Conservation (phyloP, 805 yeast genomes). For the Suhomyces xylopsoci region DNA sequence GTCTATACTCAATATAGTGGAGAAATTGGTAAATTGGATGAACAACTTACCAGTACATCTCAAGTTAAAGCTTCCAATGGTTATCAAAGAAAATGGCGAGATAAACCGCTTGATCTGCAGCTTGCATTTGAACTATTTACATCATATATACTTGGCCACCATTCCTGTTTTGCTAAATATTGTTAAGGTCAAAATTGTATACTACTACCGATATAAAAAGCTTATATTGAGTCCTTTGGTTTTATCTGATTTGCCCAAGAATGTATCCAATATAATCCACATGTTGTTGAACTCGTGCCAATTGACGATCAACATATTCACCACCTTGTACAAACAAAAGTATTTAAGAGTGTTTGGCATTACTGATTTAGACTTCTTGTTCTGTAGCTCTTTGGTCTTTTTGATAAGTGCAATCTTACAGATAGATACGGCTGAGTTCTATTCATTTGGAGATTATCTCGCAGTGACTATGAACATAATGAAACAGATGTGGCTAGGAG, state of each 20-base stretch:
- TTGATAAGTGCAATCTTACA: constrained; percentile 19
- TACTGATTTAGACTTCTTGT: constrained; percentile 26
- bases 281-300: constrained; percentile 19
- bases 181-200: constrained; percentile 15
- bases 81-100: constrained; percentile 5
- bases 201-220: constrained; percentile 4
- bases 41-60: constrained; percentile 17
- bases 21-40: constrained; percentile 20
- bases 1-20: constrained; percentile 13
- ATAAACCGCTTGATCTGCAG: constrained; percentile 20
- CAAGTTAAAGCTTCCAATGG: constrained; percentile 13
- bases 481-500: constrained; percentile 17
- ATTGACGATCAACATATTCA: constrained; percentile 23
- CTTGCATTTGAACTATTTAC: constrained; percentile 27
- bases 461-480: constrained; percentile 16
- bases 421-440: constrained; percentile 6
- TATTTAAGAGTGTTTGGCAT: constrained; percentile 23
- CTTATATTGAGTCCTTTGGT: constrained; percentile 2
- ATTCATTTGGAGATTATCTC: constrained; percentile 16
- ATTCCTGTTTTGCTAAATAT: constrained; percentile 25
- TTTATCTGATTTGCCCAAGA: constrained; percentile 15
- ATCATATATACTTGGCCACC: constrained; percentile 24
- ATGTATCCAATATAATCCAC: constrained; percentile 16
- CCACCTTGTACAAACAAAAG: constrained; percentile 16
- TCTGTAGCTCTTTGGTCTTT: constrained; percentile 18